Conservation (phyloP, 176 grass and related monocot species). For the Triticum turgidum region DNA sequence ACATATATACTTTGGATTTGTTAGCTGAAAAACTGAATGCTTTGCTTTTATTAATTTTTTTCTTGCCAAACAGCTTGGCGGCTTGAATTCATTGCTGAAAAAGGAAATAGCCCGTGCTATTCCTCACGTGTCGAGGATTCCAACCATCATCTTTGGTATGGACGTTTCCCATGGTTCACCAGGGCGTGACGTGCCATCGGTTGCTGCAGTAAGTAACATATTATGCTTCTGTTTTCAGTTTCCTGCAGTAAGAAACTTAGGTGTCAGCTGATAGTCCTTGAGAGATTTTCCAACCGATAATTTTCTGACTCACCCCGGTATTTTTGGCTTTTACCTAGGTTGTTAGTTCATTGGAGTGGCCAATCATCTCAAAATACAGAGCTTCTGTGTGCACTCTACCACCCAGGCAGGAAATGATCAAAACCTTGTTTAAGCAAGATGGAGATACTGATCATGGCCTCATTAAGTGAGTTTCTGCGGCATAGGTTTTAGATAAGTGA, state of each 20-base stretch:
- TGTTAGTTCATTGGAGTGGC: conserved; percentile 67
- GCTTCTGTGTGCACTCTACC: conserved; percentile 57
- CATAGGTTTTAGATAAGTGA: background rate
- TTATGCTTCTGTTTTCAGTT: background rate
- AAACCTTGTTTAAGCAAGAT: conserved; percentile 49
- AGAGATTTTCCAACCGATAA: background rate
- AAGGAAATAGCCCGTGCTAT: conserved; percentile 34
- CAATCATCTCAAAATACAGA: conserved; percentile 65
- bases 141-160: conserved; percentile 77
- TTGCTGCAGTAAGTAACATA: conserved; percentile 46
- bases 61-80: conserved; percentile 44
- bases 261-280: background rate
- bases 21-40: background rate
- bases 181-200: conserved; percentile 49
- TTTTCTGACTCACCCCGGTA: background rate
- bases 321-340: conserved; percentile 45
- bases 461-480: conserved; percentile 28
- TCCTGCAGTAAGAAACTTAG: background rate
- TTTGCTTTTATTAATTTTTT: background rate
- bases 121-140: conserved; percentile 39
- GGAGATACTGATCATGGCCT: conserved; percentile 30
- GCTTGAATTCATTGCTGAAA: conserved; percentile 48
- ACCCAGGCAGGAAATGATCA: conserved; percentile 46
- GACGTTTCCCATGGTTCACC: conserved; percentile 69
- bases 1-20: background rate